A percentile compares a stretch with the other conserved stretches of the same genome.
phyloP scores from a whole-genome alignment of 805 yeast genomes.

The Monosporozyma yasuniensis region DNA sequence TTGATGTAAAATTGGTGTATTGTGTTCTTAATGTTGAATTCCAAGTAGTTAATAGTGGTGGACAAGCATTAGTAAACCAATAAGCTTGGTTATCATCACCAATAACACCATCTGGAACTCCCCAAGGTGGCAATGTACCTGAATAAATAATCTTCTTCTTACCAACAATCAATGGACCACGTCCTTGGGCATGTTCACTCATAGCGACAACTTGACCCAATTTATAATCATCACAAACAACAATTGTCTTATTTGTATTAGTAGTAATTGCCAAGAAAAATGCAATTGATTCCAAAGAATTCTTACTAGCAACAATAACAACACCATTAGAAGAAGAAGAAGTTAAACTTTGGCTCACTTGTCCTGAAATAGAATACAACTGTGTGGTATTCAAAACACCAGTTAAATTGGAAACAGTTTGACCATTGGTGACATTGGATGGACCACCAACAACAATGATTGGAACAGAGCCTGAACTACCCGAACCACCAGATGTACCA shows the following conservation, averaged over 20 bases:
- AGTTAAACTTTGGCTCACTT: not conserved
- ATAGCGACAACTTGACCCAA: slow-evolving; percentile 17
- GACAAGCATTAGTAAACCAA: slow-evolving; percentile 21
- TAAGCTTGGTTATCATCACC: slow-evolving; percentile 8
- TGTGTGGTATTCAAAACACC: slow-evolving; percentile 20
- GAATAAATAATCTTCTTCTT: slow-evolving; percentile 21
- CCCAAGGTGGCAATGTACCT: slow-evolving; percentile 22
- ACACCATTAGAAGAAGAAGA: slow-evolving; percentile 10
- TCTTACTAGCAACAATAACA: slow-evolving; percentile 18
- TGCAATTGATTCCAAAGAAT: slow-evolving; percentile 21
- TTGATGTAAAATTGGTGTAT: slow-evolving; percentile 17
- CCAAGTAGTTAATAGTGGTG: slow-evolving; percentile 13
- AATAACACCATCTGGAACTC: slow-evolving; percentile 24
- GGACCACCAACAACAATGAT: slow-evolving; percentile 8
- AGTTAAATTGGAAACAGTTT: slow-evolving; percentile 14
- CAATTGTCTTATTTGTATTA: slow-evolving; percentile 17
- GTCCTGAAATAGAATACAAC: slow-evolving; percentile 8
- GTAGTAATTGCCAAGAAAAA: slow-evolving; percentile 20
- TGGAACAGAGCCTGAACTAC: slow-evolving; percentile 15
- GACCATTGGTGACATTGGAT: slow-evolving; percentile 5
- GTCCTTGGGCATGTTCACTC: slow-evolving; percentile 11
- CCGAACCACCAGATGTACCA: slow-evolving; percentile 5
- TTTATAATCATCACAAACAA: slow-evolving; percentile 14
- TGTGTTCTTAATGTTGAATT: slow-evolving; percentile 17
- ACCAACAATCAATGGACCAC: slow-evolving; percentile 23